Percentiles rank a stretch among this genome's conserved stretches.
Evolutionary conservation across 306 rosid species (phyloP).

Genomic region (Astragalus membranaceus): DNA sequence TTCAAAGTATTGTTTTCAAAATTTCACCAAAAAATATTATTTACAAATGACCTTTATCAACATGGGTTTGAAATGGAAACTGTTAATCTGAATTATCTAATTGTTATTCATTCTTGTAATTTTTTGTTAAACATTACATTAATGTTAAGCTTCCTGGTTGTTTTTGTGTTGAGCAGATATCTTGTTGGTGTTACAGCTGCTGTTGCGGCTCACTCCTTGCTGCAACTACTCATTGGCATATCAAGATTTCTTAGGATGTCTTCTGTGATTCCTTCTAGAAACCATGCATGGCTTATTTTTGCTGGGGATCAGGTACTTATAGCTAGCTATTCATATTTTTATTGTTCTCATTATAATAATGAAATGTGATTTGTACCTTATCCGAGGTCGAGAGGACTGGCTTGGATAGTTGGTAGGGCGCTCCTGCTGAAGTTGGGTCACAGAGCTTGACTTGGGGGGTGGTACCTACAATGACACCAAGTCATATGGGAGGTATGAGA

Average conservation of each 20-base stretch:
- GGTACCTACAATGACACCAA: no score
- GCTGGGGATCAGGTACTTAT: conserved; percentile 82
- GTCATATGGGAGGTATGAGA: no score
- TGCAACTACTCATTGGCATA: conserved; percentile 60
- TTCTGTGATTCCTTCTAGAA: conserved; percentile 61
- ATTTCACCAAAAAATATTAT: no score
- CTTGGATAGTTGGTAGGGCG: no score
- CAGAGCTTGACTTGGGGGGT: no score
- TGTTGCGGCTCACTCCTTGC: conserved; percentile 63
- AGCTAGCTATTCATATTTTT: background rate
- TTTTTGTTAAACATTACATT: background rate
- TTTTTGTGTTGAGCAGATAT: conserved; percentile 44
- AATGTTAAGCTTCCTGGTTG: background rate
- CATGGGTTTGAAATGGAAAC: background rate
- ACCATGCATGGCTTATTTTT: conserved; percentile 75
- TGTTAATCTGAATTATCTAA: background rate
- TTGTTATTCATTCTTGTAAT: background rate
- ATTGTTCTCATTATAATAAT: background rate
- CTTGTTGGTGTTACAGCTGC: conserved; percentile 73
- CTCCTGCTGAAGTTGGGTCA: no score
- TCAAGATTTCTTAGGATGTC: conserved; percentile 52
- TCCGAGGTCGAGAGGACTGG: no score
- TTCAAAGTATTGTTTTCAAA: no score
- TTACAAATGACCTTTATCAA: no score
- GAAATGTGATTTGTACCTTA: no score